Evolutionary conservation across 192 early-diverging fungal genomes (phyloP), one percentile per base, ranked within the genome.

Genomic region (Coemansia biformis): DNA sequence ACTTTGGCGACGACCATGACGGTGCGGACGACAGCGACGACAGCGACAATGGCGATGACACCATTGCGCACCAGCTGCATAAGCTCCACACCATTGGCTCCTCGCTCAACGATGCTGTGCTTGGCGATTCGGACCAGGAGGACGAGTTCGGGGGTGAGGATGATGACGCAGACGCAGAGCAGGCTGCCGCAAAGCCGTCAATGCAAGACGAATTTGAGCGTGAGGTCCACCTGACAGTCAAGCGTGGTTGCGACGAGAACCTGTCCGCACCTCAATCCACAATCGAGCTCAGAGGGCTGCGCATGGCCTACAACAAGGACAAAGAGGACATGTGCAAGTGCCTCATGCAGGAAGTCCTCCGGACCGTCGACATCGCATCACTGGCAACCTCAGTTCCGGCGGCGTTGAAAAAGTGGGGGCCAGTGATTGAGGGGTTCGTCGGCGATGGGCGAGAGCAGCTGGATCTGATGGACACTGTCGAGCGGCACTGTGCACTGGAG

Each of bases 241-340:
- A 88, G 26, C 79, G 91, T 11, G 89, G 91, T 8, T 82, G 93
- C 49, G 75, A 68, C 16, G 90, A 92, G 41, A 67, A 79, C 36
- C 89, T 92, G 58, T 54, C 67, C 6, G 75, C 87, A 12, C 85
- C 88, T 18, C 83, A 82, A 47, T 80, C 91, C 9, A 78, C 77
- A 7, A 64, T 93, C 10, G 93, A 98, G 74, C 71, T 96, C 13
- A 92, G 88, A 44, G 85, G 86, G 5, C 69, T 92, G 39, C 87
- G 91, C 35, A 84, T 96, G 82, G 83, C 90, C 16, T 82, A 81
- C 45, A 86, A 95, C 66, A 83, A 85, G 14, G 81, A 80, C 10
- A 89, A 87, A 52, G 71, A 83, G 26, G 86, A 92, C 62, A 76
- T 95, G 54, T 80, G 90, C 8, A 71, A 73, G 32, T 71, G 85